Evolutionary conservation across 371 early-diverging fungal species (phyloP), one percentile per base, ranked within the genome.

Genomic region (Lichtheimia corymbifera): DNA sequence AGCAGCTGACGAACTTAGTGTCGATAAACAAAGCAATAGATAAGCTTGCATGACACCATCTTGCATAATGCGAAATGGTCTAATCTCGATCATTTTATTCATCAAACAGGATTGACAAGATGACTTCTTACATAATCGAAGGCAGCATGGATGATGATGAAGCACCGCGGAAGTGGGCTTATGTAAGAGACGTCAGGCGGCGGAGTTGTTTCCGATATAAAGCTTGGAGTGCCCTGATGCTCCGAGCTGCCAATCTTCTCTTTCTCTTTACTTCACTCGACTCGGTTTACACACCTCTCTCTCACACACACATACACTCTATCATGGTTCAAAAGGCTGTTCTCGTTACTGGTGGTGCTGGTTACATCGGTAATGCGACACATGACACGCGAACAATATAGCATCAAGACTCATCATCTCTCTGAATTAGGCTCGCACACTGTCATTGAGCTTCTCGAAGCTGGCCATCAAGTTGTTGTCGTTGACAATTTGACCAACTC

Each of bases 401-500:
- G 35, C 17, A 11, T 24, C 22, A 17, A 12, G 18, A 3, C 20
- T 47, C 47, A 47, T 47, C 47, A 47, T 47, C 47, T 47, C 5
- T 6, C 45, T n/a, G 0, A 47, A 5, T 50, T 88, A 77, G 96
- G 97, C 51, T 94, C 94, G 15, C 96, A 96, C 74, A 95, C 95
- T 4, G 92, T 92, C 22, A 81, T 94, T 57, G 92, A 94, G 66
- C 84, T 97, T 42, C 69, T 95, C 42, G 71, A 83, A 22, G 74
- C 75, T 30, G 87, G 88, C 57, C 79, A 82, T 59, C 71, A 83
- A 40, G 90, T 94, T 2, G 91, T 95, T 27, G 85, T 93, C 44
- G 79, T 94, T 40, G 95, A 95, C 70, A 92, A 93, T 66, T 84
- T 95, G 42, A 69, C 76, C 71, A 95, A 95, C 75, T 83, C 93